A percentile compares a stretch with the other conserved stretches of the same genome.
phyloP scores from a whole-genome alignment of 345 rosid species.

The Gossypium stocksii region DNA sequence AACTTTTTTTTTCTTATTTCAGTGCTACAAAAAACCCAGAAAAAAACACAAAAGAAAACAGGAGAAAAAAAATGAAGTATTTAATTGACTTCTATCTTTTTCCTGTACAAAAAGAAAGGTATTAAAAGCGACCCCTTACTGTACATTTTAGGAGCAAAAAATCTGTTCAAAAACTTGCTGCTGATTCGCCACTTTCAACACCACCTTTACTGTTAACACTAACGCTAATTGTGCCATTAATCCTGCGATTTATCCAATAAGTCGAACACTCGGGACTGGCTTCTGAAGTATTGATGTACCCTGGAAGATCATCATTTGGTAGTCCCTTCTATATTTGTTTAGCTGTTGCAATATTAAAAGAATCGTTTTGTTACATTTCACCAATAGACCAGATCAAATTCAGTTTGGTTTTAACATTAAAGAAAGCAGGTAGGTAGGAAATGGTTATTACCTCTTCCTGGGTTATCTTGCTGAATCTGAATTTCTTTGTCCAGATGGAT shows the following conservation, averaged over 20 bases:
- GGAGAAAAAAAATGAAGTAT: background rate
- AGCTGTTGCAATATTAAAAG: constrained; percentile 25
- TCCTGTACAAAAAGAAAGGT: constrained; percentile 13
- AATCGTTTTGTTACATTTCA: background rate
- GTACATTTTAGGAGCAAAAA: constrained; percentile 20
- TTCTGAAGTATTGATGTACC: constrained; percentile 84
- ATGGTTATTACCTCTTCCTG: constrained; percentile 52
- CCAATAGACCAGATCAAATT: background rate
- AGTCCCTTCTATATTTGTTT: constrained; percentile 44
- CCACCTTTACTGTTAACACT: background rate
- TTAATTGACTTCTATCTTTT: constrained; percentile 1
- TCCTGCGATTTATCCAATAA: constrained; percentile 22
- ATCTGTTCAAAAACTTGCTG: constrained; percentile 13
- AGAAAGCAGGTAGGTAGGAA: background rate
- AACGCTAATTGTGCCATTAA: background rate
- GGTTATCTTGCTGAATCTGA: constrained; percentile 58
- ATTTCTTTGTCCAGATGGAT: constrained; percentile 86
- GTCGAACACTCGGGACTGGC: constrained; percentile 40
- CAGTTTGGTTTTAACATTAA: background rate
- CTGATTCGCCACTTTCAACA: background rate
- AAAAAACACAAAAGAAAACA: background rate
- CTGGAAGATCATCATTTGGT: constrained; percentile 70
- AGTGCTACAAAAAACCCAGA: background rate
- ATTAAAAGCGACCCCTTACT: background rate
- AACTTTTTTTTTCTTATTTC: background rate